A percentile compares a stretch with the other conserved stretches of the same genome.
Evolutionary conservation across 805 yeast genomes (phyloP).

Genomic region (Metschnikowia continentalis): DNA sequence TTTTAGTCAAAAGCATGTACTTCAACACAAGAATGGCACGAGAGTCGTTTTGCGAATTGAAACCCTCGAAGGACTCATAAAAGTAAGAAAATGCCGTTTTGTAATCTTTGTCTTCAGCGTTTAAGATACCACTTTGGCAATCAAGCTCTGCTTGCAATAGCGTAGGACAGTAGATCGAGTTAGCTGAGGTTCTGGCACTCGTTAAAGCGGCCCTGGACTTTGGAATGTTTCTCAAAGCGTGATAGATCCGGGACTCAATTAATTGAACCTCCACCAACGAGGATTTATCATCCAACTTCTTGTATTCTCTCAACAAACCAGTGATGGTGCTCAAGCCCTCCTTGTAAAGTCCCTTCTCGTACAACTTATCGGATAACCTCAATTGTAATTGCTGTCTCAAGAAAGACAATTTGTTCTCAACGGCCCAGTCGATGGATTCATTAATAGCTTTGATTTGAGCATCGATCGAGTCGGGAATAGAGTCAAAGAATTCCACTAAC

Average conservation of each 20-base stretch:
- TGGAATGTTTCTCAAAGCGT: slow-evolving; percentile 84
- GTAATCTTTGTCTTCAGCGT: slow-evolving; percentile 95
- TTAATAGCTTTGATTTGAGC: slow-evolving; percentile 69
- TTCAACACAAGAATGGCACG: slow-evolving; percentile 74
- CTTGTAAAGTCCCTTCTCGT: slow-evolving; percentile 58
- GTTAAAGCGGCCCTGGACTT: slow-evolving; percentile 91
- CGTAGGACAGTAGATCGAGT: slow-evolving; percentile 94
- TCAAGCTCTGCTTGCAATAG: slow-evolving; percentile 90
- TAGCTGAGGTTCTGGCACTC: slow-evolving; percentile 96
- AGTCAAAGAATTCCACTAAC: slow-evolving; percentile 73
- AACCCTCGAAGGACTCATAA: slow-evolving; percentile 92
- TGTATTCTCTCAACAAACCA: slow-evolving; percentile 74
- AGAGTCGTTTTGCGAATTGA: slow-evolving; percentile 59
- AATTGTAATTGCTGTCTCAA: slow-evolving; percentile 84
- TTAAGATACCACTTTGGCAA: slow-evolving; percentile 89
- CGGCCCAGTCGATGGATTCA: slow-evolving; percentile 85
- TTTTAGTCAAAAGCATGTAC: slow-evolving; percentile 88
- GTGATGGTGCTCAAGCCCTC: slow-evolving; percentile 72
- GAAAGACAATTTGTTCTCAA: slow-evolving; percentile 76
- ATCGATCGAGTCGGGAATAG: slow-evolving; percentile 57
- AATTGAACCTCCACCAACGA: slow-evolving; percentile 94
- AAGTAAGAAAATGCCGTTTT: slow-evolving; percentile 94
- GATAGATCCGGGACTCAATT: slow-evolving; percentile 84
- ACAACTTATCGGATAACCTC: slow-evolving; percentile 73
- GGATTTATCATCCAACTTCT: slow-evolving; percentile 91